These are phyloP conservation scores for Solanum aculeatissimum DNA, from an alignment of 305 asterid species.

Conservation along the genomic window DNA sequence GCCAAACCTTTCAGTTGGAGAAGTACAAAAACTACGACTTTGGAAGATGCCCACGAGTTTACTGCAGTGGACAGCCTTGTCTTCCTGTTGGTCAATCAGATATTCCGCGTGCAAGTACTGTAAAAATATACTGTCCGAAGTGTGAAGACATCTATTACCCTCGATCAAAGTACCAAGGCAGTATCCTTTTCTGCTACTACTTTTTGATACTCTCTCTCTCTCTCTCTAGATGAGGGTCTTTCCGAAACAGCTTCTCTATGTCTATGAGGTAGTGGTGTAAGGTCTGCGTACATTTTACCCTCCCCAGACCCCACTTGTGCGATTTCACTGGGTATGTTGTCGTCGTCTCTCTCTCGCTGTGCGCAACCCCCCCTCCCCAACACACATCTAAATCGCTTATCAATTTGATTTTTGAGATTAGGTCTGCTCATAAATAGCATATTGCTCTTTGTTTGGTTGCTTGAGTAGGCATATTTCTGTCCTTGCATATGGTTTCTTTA, in stretches of 20 bases:
- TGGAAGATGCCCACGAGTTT: slow-evolving; percentile 95
- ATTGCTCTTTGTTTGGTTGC: neutral
- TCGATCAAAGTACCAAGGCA: slow-evolving; percentile 79
- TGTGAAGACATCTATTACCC: slow-evolving; percentile 89
- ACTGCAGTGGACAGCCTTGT: slow-evolving; percentile 94
- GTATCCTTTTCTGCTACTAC: slow-evolving; percentile 50
- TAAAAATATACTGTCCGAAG: slow-evolving; percentile 90
- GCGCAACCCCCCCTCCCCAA: no score
- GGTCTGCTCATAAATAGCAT: neutral
- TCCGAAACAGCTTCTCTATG: no score
- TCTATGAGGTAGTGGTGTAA: no score
- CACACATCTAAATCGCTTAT: neutral
- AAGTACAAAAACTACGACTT: slow-evolving; percentile 87
- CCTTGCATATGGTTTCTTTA: slow-evolving; percentile 20
- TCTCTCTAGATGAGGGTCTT: no score
- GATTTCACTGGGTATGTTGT: no score
- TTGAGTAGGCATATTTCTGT: neutral
- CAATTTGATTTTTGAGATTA: neutral
- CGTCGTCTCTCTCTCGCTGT: neutral
- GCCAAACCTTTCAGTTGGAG: slow-evolving; percentile 47
- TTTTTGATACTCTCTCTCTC: neutral
- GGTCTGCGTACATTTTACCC: no score
- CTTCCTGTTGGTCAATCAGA: slow-evolving; percentile 97
- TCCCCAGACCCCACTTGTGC: no score
- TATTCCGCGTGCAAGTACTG: slow-evolving; percentile 75